Evolutionary conservation across 23 red algal genomes (phyloP).

Genomic region (Gracilaria gracilis): DNA sequence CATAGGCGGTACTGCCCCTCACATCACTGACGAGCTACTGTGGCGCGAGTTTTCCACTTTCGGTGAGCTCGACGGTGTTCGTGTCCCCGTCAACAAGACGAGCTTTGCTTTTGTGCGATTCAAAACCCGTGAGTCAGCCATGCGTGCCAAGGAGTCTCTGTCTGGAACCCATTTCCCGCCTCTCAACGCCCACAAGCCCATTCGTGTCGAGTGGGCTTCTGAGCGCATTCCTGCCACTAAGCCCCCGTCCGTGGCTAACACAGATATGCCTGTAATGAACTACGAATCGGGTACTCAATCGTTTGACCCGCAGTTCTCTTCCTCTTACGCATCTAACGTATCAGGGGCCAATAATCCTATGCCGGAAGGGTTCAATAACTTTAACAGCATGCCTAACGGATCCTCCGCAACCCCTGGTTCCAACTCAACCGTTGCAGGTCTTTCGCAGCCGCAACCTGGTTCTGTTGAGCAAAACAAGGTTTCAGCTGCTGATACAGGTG

Average conservation of each 20-base stretch:
- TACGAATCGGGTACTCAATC: conserved; percentile 31
- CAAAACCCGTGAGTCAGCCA: conserved; percentile 59
- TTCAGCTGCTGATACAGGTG: not conserved
- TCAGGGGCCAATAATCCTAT: conserved; percentile 38
- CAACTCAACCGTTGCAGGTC: conserved; percentile 25
- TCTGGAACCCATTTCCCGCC: conserved; percentile 67
- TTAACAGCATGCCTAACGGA: conserved; percentile 48
- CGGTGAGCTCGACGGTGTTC: conserved; percentile 75
- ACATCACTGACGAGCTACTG: conserved; percentile 67
- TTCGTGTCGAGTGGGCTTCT: conserved; percentile 77
- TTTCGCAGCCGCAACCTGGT: conserved; percentile 52
- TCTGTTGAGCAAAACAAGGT: conserved; percentile 36
- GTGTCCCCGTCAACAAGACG: conserved; percentile 79
- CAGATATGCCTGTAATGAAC: conserved; percentile 49
- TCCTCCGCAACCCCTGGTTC: conserved; percentile 2
- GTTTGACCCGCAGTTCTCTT: conserved; percentile 58
- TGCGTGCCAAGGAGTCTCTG: conserved; percentile 64
- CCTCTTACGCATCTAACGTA: conserved; percentile 18
- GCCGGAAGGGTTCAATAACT: conserved; percentile 45
- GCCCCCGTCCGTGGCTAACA: conserved; percentile 28
- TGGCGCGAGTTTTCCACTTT: conserved; percentile 79
- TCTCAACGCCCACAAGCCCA: conserved; percentile 67
- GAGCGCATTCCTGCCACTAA: conserved; percentile 65
- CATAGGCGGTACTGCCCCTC: conserved; percentile 69
- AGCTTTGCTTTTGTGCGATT: conserved; percentile 80